Percentiles rank a stretch among this genome's conserved stretches.
phyloP scores from a whole-genome alignment of 495 filamentous ascomycete genomes.

The Penicillium canariense region DNA sequence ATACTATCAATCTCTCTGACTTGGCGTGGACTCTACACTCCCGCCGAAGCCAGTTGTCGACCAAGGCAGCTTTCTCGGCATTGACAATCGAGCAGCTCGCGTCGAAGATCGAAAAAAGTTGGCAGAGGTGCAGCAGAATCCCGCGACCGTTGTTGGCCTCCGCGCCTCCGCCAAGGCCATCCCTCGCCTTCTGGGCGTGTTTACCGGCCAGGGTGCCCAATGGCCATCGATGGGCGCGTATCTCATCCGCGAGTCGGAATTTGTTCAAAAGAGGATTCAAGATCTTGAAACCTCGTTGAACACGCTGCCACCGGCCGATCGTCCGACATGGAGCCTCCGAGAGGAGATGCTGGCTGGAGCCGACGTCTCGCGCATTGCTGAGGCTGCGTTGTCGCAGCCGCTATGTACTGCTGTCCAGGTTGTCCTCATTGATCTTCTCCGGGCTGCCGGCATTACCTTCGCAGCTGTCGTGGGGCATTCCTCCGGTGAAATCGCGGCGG shows the following conservation, averaged over 20 bases:
- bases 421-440: slow-evolving; percentile 24
- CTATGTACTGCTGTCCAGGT: slow-evolving; percentile 34
- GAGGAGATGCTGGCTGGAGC: not conserved
- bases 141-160: not conserved
- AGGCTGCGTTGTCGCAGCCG: slow-evolving; percentile 34
- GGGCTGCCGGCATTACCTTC: slow-evolving; percentile 2
- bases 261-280: not conserved
- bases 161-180: not conserved
- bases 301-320: not conserved
- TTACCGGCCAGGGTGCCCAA: slow-evolving; percentile 14
- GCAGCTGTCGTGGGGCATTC: slow-evolving; percentile 30
- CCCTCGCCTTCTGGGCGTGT: slow-evolving; percentile 4
- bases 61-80: not conserved
- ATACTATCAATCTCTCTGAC: not conserved
- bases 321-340: not conserved
- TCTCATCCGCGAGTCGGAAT: not conserved
- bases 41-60: not conserved
- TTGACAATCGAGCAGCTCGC: not conserved
- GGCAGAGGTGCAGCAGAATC: not conserved
- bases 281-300: not conserved
- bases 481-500: slow-evolving; percentile 34
- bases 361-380: not conserved
- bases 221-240: slow-evolving; percentile 4
- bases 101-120: not conserved
- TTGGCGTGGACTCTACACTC: not conserved